Percentiles rank a stretch among this genome's conserved stretches.
These are phyloP conservation scores for Sporothrix variecibatus DNA, from an alignment of 2,329 filamentous ascomycete species.

Conservation along the genomic window DNA sequence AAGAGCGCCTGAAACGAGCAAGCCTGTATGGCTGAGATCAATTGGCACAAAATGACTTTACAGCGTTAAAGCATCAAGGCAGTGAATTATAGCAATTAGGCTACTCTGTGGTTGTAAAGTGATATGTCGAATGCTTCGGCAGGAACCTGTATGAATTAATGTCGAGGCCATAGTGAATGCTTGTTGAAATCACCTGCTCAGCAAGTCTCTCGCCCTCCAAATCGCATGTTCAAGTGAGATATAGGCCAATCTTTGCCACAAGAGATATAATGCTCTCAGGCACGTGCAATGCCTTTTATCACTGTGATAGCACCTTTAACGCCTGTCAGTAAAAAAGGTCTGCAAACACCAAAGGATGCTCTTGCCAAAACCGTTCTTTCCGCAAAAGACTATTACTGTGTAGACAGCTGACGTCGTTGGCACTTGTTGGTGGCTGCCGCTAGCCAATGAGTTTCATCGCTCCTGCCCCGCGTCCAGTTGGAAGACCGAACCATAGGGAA, in stretches of 20 bases:
- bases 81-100: not conserved
- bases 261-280: not conserved
- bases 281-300: not conserved
- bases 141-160: not conserved
- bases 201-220: not conserved
- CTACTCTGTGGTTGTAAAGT: too few species aligned
- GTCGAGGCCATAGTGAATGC: not conserved
- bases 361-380: not conserved
- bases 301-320: not conserved
- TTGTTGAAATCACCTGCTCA: not conserved
- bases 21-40: not conserved
- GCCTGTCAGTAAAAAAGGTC: not conserved
- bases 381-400: not conserved
- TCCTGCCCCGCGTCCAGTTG: conserved; percentile 18
- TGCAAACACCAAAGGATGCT: not conserved
- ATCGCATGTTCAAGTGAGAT: not conserved
- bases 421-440: not conserved
- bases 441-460: conserved; percentile 18
- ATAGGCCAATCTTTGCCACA: not conserved
- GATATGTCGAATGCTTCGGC: too few species aligned
- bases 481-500: not conserved
- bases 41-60: not conserved
- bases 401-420: conserved; percentile 20
- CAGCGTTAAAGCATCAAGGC: not conserved
- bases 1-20: not conserved